Percentiles rank a stretch among this genome's conserved stretches.
phyloP scores from a whole-genome alignment of 352 stramenopile species.

The Peronospora farinosa region DNA sequence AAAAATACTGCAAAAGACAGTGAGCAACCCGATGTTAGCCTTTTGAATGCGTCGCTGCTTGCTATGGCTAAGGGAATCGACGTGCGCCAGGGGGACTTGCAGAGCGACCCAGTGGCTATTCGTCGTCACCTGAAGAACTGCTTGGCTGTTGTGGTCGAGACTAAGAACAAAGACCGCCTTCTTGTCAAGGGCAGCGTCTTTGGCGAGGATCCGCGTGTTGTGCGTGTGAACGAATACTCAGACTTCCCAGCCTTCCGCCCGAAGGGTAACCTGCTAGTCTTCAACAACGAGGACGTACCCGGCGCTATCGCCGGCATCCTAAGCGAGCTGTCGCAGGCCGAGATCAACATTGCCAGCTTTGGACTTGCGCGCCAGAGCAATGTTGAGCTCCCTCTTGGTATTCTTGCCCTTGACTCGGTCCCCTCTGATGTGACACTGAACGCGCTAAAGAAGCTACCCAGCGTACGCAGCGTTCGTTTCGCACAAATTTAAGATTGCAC shows the following conservation, averaged over 20 bases:
- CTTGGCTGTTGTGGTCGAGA: slow-evolving; percentile 66
- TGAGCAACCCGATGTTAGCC: slow-evolving; percentile 28
- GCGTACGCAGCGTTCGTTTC: slow-evolving; percentile 62
- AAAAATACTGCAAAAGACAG: slow-evolving; percentile 11
- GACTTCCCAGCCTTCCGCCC: slow-evolving; percentile 80
- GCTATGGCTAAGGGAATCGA: slow-evolving; percentile 75
- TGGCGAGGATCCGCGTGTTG: slow-evolving; percentile 70
- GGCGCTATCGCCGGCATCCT: slow-evolving; percentile 73
- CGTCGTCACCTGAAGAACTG: slow-evolving; percentile 74
- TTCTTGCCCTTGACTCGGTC: slow-evolving; percentile 62
- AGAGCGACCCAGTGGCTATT: slow-evolving; percentile 28
- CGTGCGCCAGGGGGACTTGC: slow-evolving; percentile 59
- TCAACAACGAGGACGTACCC: slow-evolving; percentile 79
- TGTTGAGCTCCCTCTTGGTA: slow-evolving; percentile 55
- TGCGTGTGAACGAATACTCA: slow-evolving; percentile 77
- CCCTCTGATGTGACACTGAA: slow-evolving; percentile 50
- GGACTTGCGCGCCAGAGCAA: slow-evolving; percentile 65
- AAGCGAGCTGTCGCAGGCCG: slow-evolving; percentile 50
- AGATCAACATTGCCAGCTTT: slow-evolving; percentile 86
- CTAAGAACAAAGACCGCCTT: slow-evolving; percentile 44
- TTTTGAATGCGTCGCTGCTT: slow-evolving; percentile 65
- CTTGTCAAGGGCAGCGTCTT: slow-evolving; percentile 78
- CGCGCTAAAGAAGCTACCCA: slow-evolving; percentile 53
- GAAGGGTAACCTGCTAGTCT: slow-evolving; percentile 70
- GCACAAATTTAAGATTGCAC: slow-evolving; percentile 40